phyloP scores from a whole-genome alignment of 1,139 yeast species.

The Pneumocystis canis region DNA sequence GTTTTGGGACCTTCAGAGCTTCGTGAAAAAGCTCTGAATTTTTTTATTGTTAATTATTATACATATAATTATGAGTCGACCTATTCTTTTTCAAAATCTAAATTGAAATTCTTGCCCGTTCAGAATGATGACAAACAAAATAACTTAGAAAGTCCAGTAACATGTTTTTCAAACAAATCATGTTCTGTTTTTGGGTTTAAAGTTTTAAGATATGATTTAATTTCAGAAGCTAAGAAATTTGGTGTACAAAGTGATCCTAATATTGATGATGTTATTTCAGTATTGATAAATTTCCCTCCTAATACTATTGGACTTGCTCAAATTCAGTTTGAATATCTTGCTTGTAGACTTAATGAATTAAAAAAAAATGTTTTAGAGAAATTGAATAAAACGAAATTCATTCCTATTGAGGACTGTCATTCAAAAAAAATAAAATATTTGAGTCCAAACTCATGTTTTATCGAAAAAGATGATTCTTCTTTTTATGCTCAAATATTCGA shows the following conservation, averaged over 20 bases:
- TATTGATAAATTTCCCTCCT: constrained; percentile 20
- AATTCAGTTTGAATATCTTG: constrained; percentile 23
- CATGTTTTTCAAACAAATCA: constrained; percentile 8
- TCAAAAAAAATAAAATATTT: constrained; percentile 6
- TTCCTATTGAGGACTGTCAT: constrained; percentile 19
- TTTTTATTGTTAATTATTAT: constrained; percentile 20
- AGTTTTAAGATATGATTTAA: constrained; percentile 19
- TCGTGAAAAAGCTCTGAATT: constrained; percentile 21
- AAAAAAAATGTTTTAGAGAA: constrained; percentile 15
- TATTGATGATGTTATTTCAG: constrained; percentile 16
- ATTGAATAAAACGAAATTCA: constrained; percentile 17
- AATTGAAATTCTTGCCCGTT: constrained; percentile 14
- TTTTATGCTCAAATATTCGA: constrained; percentile 23
- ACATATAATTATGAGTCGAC: constrained; percentile 18
- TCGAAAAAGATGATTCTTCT: constrained; percentile 10
- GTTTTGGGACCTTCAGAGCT: constrained; percentile 10
- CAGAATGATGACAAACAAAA: constrained; percentile 3
- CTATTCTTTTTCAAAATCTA: constrained; percentile 9
- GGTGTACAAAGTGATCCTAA: constrained; percentile 24
- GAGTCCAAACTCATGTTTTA: constrained; percentile 9
- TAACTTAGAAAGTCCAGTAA: constrained; percentile 4
- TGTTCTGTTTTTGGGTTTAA: constrained; percentile 23
- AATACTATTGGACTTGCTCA: constrained; percentile 17
- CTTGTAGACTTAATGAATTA: constrained; percentile 19
- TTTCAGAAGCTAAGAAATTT: constrained; percentile 22